phyloP scores from a whole-genome alignment of 2,329 filamentous ascomycete species.

The Stagonosporopsis chrysanthemi region DNA sequence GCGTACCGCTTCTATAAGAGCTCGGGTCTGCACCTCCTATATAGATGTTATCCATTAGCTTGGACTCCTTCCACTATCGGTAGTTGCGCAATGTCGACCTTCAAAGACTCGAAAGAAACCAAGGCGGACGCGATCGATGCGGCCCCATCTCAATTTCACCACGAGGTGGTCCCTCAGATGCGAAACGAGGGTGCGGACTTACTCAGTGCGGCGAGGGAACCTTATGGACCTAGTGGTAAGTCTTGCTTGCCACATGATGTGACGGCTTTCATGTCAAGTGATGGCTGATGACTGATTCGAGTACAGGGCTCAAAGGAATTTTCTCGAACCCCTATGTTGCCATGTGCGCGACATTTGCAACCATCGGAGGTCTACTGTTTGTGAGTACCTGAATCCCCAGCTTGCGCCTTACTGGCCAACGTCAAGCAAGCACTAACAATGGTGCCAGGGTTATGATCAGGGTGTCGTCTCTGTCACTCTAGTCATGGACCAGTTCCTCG shows the following conservation, averaged over 20 bases:
- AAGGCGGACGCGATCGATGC: constrained; percentile 30
- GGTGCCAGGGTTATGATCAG: constrained; percentile 46
- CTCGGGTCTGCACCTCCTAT: not conserved
- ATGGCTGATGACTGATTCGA: not conserved
- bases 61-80: constrained; percentile 1
- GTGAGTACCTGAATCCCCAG: constrained; percentile 21
- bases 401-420: not conserved
- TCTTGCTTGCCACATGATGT: not conserved
- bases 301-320: constrained; percentile 56
- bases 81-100: constrained; percentile 14
- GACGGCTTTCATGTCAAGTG: too few relatives aligned
- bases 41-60: constrained; percentile 6
- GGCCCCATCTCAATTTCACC: constrained; percentile 30
- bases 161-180: constrained; percentile 30
- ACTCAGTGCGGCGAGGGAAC: constrained; percentile 29
- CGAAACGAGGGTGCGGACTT: constrained; percentile 3
- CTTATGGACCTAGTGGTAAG: constrained; percentile 45
- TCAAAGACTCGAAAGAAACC: constrained; percentile 8
- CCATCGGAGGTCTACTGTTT: constrained; percentile 59
- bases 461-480: constrained; percentile 57
- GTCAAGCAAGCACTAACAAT: not conserved
- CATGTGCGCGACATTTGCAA: constrained; percentile 60
- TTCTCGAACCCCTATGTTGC: constrained; percentile 59
- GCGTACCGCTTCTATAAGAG: constrained; percentile 5
- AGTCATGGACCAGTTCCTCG: constrained; percentile 61